Evolutionary conservation across 164 flowering plant genomes (phyloP), one percentile per base, ranked within the genome.

Genomic region (Magnolia kwangsiensis): DNA sequence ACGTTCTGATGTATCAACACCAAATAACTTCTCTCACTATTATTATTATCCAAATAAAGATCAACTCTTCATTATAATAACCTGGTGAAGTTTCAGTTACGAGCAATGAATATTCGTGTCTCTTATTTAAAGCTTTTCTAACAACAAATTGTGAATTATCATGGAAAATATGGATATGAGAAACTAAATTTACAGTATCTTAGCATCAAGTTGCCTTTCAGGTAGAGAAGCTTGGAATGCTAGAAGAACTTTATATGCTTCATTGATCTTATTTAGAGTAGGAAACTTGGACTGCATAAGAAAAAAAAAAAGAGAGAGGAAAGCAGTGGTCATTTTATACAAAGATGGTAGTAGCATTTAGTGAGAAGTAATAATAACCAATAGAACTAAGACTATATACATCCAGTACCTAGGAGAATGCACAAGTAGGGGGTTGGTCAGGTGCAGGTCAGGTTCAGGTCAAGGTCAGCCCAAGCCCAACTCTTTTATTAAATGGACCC

Each of bases 181-280:
- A 45, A 16, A 72, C 74, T 21, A 19, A 8, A 67, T 67, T 82
- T 74, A 83, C 51, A 51, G 55, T 74, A 66, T n/a, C 67, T 37
- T 27, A 63, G 90, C 91, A 86, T 89, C 93, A 16, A 90, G 92
- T 82, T 89, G 95, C 66, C 83, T 80, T 74, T 86, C 85, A 13
- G 93, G 92, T 50, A 76, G 71, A 21, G 92, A 88, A 51, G 86
- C 90, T 79, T 82, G 77, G 72, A 81, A 88, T 80, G 83, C 91
- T 11, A 90, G 89, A 45, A 86, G 78, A 59, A 73, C 74, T 75
- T 83, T 81, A 72, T 81, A 89, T 18, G 88, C 87, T 81, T 88
- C 85, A 66, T 82, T 82, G 68, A 91, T 72, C 81, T 83, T 78
- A 63, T 70, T 74, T 73, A 89, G 77, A n/a, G 81, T 86, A 11